phyloP scores from a whole-genome alignment of 1,284 basidiomycete species.

The Erythrobasidium hasegawianum region DNA sequence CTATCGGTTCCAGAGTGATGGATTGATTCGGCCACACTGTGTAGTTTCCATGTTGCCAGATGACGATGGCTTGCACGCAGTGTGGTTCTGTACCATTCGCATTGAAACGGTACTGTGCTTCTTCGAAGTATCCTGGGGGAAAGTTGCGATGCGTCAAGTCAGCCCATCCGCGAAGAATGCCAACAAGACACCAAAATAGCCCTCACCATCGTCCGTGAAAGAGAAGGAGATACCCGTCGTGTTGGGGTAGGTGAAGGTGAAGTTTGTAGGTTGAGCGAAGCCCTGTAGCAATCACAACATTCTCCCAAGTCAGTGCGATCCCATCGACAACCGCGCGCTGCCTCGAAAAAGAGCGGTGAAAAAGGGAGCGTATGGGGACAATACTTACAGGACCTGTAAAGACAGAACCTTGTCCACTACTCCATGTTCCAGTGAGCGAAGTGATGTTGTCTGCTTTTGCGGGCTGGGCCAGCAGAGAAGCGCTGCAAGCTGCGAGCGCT shows the following conservation, averaged over 20 bases:
- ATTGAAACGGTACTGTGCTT: conserved; percentile 78
- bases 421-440: conserved; percentile 72
- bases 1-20: conserved; percentile 64
- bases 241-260: conserved; percentile 71
- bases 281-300: conserved; percentile 53
- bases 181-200: conserved; percentile 10
- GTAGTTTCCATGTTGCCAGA: conserved; percentile 78
- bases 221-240: conserved; percentile 81
- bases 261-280: conserved; percentile 75
- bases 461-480: conserved; percentile 19
- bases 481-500: conserved; percentile 2
- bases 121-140: conserved; percentile 62
- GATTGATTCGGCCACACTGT: conserved; percentile 64
- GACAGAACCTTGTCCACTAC: conserved; percentile 68
- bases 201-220: conserved; percentile 63
- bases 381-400: conserved; percentile 73
- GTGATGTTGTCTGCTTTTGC: conserved; percentile 39
- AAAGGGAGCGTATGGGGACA: background rate
- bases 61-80: conserved; percentile 76
- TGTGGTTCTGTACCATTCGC: conserved; percentile 71
- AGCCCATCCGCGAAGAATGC: too few species aligned
- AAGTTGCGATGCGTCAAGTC: too few species aligned
- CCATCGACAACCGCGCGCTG: background rate
- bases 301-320: background rate
- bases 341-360: background rate